Base-by-base conservation (phyloP, 2,329 filamentous ascomycete species). In the Alternaria ventricosa region DNA sequence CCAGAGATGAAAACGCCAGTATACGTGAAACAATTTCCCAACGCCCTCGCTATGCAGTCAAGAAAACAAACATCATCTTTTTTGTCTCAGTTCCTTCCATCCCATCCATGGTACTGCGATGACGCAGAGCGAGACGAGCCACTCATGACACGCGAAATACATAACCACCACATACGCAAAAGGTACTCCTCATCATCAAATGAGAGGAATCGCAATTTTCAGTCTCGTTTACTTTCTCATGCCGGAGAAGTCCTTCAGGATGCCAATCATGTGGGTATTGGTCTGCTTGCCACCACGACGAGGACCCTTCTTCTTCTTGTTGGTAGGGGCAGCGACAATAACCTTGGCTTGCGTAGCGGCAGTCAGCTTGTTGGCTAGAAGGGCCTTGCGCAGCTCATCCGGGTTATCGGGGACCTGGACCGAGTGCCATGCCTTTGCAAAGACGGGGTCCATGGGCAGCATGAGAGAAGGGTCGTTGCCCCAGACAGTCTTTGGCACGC, bases 201-300 rank as follows among this genome's bases (percentile, higher is more conserved):
- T 33, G 30, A 33, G 30, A 33, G 30, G 15, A 13, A 33, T 33
- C 4, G 30, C 30, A 33, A 33, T 6, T 13, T 13, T 33, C 30
- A 33, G 30, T 15, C 30, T 36, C 15, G 33, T 27, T 47, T 71
- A 81, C 67, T 80, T 80, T 50, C 79, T 73, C 71, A 78, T 74
- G 61, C 85, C 83, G 11, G 84, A 86, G 67, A 88, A 94, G 77
- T 95, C 92, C 82, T 93, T 90, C 76, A 97, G 85, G 63, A 97
- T 86, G 68, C 90, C 89, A 71, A 86, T 86, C 93, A 97, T 96
- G 78, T 97, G 94, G 27, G 89, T 89, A 78, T 97, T 97, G 25
- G 93, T 96, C 60, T 91, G 89, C 85, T 94, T 96, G 69, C 91
- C 92, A 45, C 88, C 88, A 63, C 89, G 87, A 68, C 92, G 88